Base-by-base conservation (phyloP, 176 grass and related monocot genomes). In the Phoenix roebelenii region DNA sequence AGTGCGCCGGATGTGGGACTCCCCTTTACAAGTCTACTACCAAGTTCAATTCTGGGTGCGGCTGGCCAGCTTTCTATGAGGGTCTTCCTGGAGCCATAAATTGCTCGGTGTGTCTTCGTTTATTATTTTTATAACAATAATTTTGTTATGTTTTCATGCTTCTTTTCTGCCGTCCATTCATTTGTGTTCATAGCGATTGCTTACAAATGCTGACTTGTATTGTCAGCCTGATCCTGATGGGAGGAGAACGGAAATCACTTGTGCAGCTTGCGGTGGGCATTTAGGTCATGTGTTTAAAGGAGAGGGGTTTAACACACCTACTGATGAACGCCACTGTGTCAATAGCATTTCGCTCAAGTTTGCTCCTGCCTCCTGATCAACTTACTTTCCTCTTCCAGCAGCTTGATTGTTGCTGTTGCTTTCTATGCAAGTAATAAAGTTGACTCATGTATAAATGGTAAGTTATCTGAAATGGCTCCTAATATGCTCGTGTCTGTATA, bases 11-110 rank as follows among this genome's bases (percentile, higher is more conserved):
- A 61, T 95, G 89, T 1, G 85, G 68, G 18, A 82, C 81, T n/a
- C 64, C 85, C 6, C 65, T 95, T 25, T 95, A 95, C 76, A 95
- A 80, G 73, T 95, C 89, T 14, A 82, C 82, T 55, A 95, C 89
- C 35, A 95, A 95, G 69, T 95, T 95, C 59, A 80, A 95, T 67
- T 89, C 89, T 50, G 89, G 85, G 18, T 95, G 85, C 3, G 89
- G 89, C n/a, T 95, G 89, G 89, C 89, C 85, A 18, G 89, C 89
- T 25, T 95, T 95, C 78, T 95, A 73, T 56, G 89, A 89, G 58
- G 89, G 89, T 9, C 68, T 95, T 65, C 85, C 89, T 61, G 89
- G 89, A 71, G 85, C 89, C 75, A 95, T 95, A 73, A 77, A 82
- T 18, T 52, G 64, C 54, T 77, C 78, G 5, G 89, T 95, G 64